phyloP scores from a whole-genome alignment of 176 grass and related monocot species.

The Dactylis glomerata region DNA sequence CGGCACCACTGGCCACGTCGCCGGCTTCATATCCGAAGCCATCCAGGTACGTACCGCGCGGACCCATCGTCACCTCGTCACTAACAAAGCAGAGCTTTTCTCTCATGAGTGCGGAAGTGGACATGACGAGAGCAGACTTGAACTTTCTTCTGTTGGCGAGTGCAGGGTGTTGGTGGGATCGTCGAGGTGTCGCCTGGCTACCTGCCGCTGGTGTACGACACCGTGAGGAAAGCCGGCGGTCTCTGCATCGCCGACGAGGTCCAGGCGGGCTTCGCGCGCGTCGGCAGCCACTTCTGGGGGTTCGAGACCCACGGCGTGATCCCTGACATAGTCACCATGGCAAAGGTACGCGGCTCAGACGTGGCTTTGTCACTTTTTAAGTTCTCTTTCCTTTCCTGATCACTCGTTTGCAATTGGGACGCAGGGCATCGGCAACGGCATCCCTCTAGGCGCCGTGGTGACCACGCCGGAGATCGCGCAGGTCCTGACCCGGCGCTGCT shows the following conservation, averaged over 20 bases:
- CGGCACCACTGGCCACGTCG: conserved; percentile 78
- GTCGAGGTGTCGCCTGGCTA: conserved; percentile 84
- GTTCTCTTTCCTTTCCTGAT: background rate
- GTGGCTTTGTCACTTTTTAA: background rate
- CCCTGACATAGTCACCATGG: conserved; percentile 98
- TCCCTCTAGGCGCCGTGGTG: conserved; percentile 86
- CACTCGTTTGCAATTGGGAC: background rate
- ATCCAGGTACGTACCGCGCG: conserved; percentile 51
- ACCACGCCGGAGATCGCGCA: conserved; percentile 89
- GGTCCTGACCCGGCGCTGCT: conserved; percentile 69
- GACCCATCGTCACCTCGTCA: background rate
- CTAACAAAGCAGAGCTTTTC: background rate
- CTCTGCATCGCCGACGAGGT: conserved; percentile 98
- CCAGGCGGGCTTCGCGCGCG: conserved; percentile 79
- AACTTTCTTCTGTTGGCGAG: background rate
- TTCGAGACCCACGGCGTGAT: conserved; percentile 80
- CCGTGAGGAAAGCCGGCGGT: conserved; percentile 64
- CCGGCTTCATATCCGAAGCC: conserved; percentile 88
- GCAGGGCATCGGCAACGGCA: conserved; percentile 98
- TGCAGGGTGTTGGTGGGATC: conserved; percentile 88
- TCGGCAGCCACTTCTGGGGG: conserved; percentile 94
- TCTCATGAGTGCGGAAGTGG: background rate
- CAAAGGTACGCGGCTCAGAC: conserved; percentile 42
- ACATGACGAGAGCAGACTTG: background rate
- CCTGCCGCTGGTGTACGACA: conserved; percentile 70